These are phyloP conservation scores for Vigna nakashimae DNA, from an alignment of 306 rosid genomes.

Conservation along the genomic window DNA sequence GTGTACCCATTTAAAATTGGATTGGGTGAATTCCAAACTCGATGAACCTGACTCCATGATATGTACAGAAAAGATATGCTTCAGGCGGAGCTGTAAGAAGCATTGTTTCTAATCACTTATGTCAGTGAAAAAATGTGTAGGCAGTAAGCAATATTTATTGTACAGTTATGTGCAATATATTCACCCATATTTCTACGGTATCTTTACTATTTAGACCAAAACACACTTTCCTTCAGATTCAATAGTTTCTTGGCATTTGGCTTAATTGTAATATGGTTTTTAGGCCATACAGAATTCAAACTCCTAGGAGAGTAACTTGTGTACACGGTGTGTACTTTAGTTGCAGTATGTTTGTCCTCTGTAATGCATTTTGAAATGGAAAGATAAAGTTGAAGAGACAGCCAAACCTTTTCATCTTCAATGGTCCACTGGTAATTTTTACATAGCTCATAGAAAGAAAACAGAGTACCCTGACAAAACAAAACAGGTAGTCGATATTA, in stretches of 20 bases:
- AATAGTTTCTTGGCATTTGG: background rate
- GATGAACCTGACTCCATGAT: too few relatives aligned
- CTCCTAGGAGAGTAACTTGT: background rate
- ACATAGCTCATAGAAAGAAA: conserved; percentile 93
- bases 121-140: background rate
- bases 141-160: too few relatives aligned
- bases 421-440: conserved; percentile 83
- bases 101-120: background rate
- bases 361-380: conserved; percentile 33
- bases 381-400: conserved; percentile 28
- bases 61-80: background rate
- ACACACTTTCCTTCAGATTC: conserved; percentile 16
- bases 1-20: too few relatives aligned
- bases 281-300: conserved; percentile 6
- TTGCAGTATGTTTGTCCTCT: background rate
- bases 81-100: background rate
- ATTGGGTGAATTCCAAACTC: too few relatives aligned
- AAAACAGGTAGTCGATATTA: conserved; percentile 37
- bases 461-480: conserved; percentile 72
- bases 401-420: conserved; percentile 83
- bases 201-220: conserved; percentile 5
- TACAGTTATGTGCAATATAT: too few relatives aligned
- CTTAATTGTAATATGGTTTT: background rate
- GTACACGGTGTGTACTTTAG: background rate
- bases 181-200: too few relatives aligned